Conservation (phyloP, 345 rosid genomes). For the Firmiana major region DNA sequence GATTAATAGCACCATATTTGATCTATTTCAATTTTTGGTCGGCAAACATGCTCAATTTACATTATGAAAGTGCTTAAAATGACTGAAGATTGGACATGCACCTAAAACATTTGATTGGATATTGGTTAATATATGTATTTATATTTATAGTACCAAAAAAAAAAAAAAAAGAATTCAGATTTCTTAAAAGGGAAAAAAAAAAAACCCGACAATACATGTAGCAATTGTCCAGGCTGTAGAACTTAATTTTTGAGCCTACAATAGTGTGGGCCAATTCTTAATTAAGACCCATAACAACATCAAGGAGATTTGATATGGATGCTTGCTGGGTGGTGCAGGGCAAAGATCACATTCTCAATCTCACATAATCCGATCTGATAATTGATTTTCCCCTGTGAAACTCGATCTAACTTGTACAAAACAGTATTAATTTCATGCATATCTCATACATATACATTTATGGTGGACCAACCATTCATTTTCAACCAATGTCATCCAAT, state of each 20-base stretch:
- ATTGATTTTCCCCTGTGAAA: background rate
- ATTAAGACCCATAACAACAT: background rate
- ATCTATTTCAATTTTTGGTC: background rate
- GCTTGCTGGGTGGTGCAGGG: background rate
- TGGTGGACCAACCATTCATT: background rate
- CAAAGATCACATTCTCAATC: slow-evolving; percentile 5
- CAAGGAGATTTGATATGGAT: background rate
- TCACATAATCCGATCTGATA: background rate
- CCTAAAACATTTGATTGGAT: background rate
- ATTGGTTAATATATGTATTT: background rate
- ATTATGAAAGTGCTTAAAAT: background rate
- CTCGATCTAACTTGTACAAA: background rate
- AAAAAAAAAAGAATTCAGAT: background rate
- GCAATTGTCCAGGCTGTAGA: background rate
- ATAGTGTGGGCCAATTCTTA: background rate
- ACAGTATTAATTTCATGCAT: background rate
- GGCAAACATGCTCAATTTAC: slow-evolving; percentile 3
- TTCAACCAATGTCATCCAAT: background rate
- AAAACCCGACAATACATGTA: background rate
- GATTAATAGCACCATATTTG: slow-evolving; percentile 16
- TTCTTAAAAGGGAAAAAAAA: too few relatives aligned
- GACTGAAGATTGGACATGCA: background rate
- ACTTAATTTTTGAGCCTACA: background rate
- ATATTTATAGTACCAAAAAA: too few relatives aligned
- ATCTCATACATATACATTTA: background rate